Conservation (phyloP, 129 eudicot species). For the Pseudognaphalium luteoalbum region DNA sequence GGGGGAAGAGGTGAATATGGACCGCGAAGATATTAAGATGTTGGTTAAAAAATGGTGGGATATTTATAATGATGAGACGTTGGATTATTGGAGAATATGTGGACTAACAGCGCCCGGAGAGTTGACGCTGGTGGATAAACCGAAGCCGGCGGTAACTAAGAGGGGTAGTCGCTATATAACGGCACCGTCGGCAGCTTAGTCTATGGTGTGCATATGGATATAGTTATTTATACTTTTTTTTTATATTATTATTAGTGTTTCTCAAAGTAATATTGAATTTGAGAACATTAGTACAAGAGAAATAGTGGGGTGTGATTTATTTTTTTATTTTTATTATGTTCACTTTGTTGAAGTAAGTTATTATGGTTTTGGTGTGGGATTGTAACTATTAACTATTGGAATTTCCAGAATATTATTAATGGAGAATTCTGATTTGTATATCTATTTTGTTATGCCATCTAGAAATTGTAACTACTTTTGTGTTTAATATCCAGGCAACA, state of each 20-base stretch:
- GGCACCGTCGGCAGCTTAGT: constrained; percentile 52
- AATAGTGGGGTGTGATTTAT: background rate
- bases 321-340: no score
- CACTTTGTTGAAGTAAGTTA: background rate
- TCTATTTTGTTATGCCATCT: background rate
- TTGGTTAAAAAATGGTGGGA: constrained; percentile 64
- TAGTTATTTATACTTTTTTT: no score
- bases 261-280: no score
- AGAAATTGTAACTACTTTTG: no score
- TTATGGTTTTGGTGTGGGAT: constrained; percentile 13
- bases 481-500: no score
- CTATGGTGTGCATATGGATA: background rate
- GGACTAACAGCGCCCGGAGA: background rate
- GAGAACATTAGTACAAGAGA: background rate
- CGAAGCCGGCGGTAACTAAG: constrained; percentile 13
- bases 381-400: constrained; percentile 19
- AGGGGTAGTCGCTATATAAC: constrained; percentile 26
- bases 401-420: constrained; percentile 16
- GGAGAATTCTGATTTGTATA: constrained; percentile 8
- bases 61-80: constrained; percentile 48
- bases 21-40: constrained; percentile 57
- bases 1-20: constrained; percentile 62
- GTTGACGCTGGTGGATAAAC: background rate
- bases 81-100: constrained; percentile 40
- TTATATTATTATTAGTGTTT: no score